Base-by-base conservation (phyloP, 495 filamentous ascomycete genomes). In the Aspergillus indologenus region DNA sequence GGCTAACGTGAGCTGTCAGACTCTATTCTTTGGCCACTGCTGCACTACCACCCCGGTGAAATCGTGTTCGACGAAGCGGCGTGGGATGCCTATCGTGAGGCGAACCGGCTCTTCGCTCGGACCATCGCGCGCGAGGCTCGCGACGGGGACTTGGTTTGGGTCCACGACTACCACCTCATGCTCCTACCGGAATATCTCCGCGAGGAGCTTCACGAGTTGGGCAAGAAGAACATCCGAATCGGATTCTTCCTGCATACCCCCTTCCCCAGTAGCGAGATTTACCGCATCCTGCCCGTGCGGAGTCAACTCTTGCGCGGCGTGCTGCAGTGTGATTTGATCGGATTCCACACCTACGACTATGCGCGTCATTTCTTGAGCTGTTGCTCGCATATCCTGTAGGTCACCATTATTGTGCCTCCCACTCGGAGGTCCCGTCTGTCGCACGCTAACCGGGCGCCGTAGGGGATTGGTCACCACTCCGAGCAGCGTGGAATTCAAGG, bases 111-210 rank as follows among this genome's bases (percentile, higher is more conserved):
- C 5, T 98, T 98, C 66, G 94, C 93, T 19, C 86, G 90, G 71
- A 83, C 85, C 1, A 84, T 98, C 57, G 79, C 87, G 15, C 85
- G 86, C 61, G 87, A 92, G 69, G 88, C 96, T 1, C 79, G 90
- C 68, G 92, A 96, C 67, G 91, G 91, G 29, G 94, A 97, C 68
- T 69, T 96, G 59, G 86, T 98, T 65, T 98, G 93, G 93, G 90
- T 98, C 0, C 93, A 98, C 66, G 93, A 98, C 68, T 98, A 97
- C 71, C 94, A 98, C 74, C 75, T 97, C 60, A 97, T 98, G 92
- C 85, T 98, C 5, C 82, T 98, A 18, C 93, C 93, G 4, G 83
- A 89, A 61, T 92, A 97, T 89, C 81, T 98, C 45, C 89, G 93
- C 61, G 88, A 96, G 65, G 91, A 92, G 67, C 82, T 89, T 53